Evolutionary conservation across 371 early-diverging fungal genomes (phyloP).

Genomic region (Actinomortierella wolfii): DNA sequence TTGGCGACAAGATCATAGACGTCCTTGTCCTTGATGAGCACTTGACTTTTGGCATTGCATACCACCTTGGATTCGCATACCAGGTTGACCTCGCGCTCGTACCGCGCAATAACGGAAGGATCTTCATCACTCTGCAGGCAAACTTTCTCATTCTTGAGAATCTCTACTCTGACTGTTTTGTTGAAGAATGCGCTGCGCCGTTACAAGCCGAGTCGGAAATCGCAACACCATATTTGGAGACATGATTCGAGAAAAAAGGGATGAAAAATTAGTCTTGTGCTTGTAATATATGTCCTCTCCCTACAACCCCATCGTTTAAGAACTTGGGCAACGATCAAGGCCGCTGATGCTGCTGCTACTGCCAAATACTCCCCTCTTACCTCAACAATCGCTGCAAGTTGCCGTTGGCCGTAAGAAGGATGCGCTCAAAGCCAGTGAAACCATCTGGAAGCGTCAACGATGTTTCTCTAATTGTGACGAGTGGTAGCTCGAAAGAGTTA

Average conservation of each 20-base stretch:
- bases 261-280: not conserved
- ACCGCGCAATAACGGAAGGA: conserved; percentile 31
- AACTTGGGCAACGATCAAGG: not conserved
- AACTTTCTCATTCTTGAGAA: conserved; percentile 39
- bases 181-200: conserved; percentile 48
- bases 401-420: conserved; percentile 65
- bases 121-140: conserved; percentile 23
- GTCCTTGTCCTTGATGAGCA: conserved; percentile 51
- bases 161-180: conserved; percentile 27
- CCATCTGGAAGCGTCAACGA: conserved; percentile 56
- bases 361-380: too few species aligned
- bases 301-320: too few species aligned
- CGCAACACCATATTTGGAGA: not conserved
- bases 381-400: conserved; percentile 65
- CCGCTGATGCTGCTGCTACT: too few species aligned
- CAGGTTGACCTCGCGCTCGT: conserved; percentile 57
- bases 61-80: conserved; percentile 55
- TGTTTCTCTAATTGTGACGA: conserved; percentile 42
- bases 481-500: too few species aligned
- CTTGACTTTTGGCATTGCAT: conserved; percentile 58
- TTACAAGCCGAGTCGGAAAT: too few species aligned
- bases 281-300: not conserved
- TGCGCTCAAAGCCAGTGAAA: conserved; percentile 58
- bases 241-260: not conserved
- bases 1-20: conserved; percentile 54